These are phyloP conservation scores for Candida insectorum DNA, from an alignment of 805 yeast genomes.

Conservation along the genomic window DNA sequence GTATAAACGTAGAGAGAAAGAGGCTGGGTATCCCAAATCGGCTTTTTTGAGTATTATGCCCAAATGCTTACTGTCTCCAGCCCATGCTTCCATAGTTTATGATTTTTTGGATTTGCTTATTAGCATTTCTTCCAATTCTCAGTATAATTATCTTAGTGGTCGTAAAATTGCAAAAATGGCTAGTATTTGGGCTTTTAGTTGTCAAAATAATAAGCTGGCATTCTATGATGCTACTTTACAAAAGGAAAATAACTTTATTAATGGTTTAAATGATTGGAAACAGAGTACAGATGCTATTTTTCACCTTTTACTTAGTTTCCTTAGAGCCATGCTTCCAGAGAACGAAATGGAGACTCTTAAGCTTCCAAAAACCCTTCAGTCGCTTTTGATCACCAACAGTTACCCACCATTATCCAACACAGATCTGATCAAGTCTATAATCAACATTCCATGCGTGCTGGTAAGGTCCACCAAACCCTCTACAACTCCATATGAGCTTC, in stretches of 20 bases:
- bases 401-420: slow-evolving; percentile 66
- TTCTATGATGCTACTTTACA: slow-evolving; percentile 36
- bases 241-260: slow-evolving; percentile 46
- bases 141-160: slow-evolving; percentile 73
- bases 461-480: slow-evolving; percentile 52
- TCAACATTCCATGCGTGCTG: slow-evolving; percentile 61
- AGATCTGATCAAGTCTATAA: slow-evolving; percentile 32
- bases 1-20: slow-evolving; percentile 62
- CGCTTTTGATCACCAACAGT: slow-evolving; percentile 57
- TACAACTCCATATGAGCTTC: slow-evolving; percentile 52
- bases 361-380: slow-evolving; percentile 65
- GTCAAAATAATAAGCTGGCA: slow-evolving; percentile 23
- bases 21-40: slow-evolving; percentile 61
- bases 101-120: slow-evolving; percentile 82
- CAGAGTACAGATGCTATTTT: slow-evolving; percentile 83
- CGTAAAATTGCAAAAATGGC: slow-evolving; percentile 78
- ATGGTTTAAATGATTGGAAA: slow-evolving; percentile 75
- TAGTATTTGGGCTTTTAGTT: slow-evolving; percentile 79
- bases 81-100: slow-evolving; percentile 86
- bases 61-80: slow-evolving; percentile 73
- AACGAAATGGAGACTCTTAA: slow-evolving; percentile 54
- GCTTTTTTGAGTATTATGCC: slow-evolving; percentile 85
- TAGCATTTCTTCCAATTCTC: slow-evolving; percentile 73
- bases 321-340: slow-evolving; percentile 74
- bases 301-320: slow-evolving; percentile 71